Evolutionary conservation across 2,329 filamentous ascomycete species (phyloP).

Genomic region (Fusarium acutatum): DNA sequence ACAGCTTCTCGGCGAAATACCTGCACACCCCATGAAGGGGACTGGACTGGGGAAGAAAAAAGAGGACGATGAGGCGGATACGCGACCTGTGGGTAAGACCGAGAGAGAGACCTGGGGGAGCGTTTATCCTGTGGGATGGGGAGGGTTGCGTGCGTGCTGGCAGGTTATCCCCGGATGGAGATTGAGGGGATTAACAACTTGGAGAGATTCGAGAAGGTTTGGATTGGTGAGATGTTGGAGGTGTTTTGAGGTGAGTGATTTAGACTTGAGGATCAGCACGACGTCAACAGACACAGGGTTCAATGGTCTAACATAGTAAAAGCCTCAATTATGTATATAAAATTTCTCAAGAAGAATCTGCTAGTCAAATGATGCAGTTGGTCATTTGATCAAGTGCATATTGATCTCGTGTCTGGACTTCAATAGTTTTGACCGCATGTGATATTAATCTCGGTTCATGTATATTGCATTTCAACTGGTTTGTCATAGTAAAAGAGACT

Average conservation of each 20-base stretch:
- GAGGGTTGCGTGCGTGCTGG: not conserved
- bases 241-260: not conserved
- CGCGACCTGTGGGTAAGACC: constrained; percentile 13
- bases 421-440: not conserved
- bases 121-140: not conserved
- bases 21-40: not conserved
- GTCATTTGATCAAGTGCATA: constrained; percentile 7
- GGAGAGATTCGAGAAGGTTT: constrained; percentile 3
- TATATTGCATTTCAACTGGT: not conserved
- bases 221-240: not conserved
- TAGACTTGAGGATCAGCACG: not conserved
- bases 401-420: not conserved
- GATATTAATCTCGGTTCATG: constrained; percentile 23
- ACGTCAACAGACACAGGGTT: not conserved
- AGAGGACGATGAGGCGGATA: not conserved
- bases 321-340: not conserved
- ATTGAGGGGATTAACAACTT: constrained; percentile 10
- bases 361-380: not conserved
- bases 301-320: not conserved
- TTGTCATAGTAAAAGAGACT: not conserved
- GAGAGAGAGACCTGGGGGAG: constrained; percentile 11
- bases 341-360: not conserved
- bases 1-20: constrained; percentile 1
- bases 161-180: constrained; percentile 14
- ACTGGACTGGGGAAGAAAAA: constrained; percentile 8